phyloP scores from a whole-genome alignment of 306 rosid species.

The Lathyrus sativus region DNA sequence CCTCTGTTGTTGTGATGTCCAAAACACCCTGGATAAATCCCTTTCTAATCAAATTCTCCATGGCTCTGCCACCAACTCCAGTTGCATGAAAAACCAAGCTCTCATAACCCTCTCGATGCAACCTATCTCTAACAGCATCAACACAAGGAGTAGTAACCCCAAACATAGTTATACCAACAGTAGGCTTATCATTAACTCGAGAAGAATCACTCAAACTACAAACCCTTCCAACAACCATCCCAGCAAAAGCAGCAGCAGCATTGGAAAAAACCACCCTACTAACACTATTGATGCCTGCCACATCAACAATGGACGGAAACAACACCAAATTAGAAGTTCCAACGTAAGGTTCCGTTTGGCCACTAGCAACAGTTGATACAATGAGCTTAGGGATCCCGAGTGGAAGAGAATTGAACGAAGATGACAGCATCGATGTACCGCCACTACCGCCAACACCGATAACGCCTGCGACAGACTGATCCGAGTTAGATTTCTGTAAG shows the following conservation, averaged over 20 bases:
- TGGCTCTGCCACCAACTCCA: too few species aligned
- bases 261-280: slow-evolving; percentile 68
- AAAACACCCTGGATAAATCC: too few species aligned
- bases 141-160: too few species aligned
- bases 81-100: too few species aligned
- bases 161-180: too few species aligned
- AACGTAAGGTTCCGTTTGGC: slow-evolving; percentile 75
- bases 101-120: too few species aligned
- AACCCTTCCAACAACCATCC: too few species aligned
- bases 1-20: too few species aligned
- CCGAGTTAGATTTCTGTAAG: slow-evolving; percentile 51
- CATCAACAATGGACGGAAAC: slow-evolving; percentile 77
- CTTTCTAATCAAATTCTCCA: too few species aligned
- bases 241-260: slow-evolving; percentile 86
- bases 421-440: slow-evolving; percentile 76
- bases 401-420: slow-evolving; percentile 65
- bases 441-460: slow-evolving; percentile 87
- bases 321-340: slow-evolving; percentile 77
- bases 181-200: too few species aligned
- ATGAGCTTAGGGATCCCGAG: slow-evolving; percentile 82
- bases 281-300: slow-evolving; percentile 79
- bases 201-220: too few species aligned
- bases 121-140: too few species aligned
- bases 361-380: slow-evolving; percentile 80
- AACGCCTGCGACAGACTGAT: slow-evolving; percentile 61